Base-by-base conservation (phyloP, 1,139 yeast species). In the Yamadazyma jaroonii region DNA sequence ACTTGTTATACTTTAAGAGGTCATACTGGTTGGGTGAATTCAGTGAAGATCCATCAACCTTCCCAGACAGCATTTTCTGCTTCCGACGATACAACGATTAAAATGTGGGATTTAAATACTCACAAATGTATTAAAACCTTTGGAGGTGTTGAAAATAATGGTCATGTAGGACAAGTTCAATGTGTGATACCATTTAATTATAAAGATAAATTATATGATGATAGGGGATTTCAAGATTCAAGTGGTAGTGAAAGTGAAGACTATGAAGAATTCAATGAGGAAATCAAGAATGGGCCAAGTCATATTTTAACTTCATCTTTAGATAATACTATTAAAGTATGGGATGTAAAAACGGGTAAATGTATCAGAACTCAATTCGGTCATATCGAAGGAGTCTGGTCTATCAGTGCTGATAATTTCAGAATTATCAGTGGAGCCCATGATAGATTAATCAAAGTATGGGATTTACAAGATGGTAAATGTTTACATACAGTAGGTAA, bases 361-460 rank as follows among this genome's bases (percentile, higher is more conserved):
- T 90, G 97, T 54, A 79, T 88, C 13, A 73, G 97, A 41, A 90
- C 98, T 0, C 90, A 92, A 57, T 90, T 90, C 63, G 98, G 98
- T 5, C 98, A 92, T 55, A 88, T 90, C 38, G 97, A 92, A 61
- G 97, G 97, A 13, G 96, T 92, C 13, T 90, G 97, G 97, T 87
- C 92, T 29, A 84, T 92, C 43, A 88, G 92, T 12, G 95, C 97
- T 0, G 97, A 92, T 64, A 89, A 92, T 31, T 92, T 92, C 70
- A 74, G 98, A 48, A 85, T 92, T 32, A 86, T 90, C 12, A 82
- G 94, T 54, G 97, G 97, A 2, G 92, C 96, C 1, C 97, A 90
- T 55, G 97, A 92, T 63, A 75, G 88, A 47, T 70, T 82, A 38
- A 85, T 89, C 45, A 92, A 92, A 61, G 87, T 92, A 6, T 92